Evolutionary conservation across 108 stramenopile genomes (phyloP).

Genomic region (Chaetoceros tenuissimus): DNA sequence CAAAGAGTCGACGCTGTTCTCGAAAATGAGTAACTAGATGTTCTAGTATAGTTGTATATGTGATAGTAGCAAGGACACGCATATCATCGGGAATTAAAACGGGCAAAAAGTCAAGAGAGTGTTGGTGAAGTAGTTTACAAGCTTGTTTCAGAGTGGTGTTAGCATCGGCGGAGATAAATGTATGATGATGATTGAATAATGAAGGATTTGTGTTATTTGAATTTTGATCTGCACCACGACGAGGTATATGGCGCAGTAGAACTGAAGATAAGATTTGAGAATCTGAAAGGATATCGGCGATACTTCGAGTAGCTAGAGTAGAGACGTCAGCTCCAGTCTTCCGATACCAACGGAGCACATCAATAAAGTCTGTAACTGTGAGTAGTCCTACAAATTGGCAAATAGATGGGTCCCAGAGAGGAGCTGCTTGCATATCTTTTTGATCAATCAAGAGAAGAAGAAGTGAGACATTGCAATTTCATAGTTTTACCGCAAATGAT

Average conservation of each 20-base stretch:
- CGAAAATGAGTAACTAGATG: conserved; percentile 91
- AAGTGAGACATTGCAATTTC: neutral
- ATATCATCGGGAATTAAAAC: conserved; percentile 80
- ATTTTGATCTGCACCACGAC: neutral
- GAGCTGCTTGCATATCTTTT: conserved; percentile 88
- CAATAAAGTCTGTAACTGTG: conserved; percentile 94
- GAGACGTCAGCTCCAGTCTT: conserved; percentile 46
- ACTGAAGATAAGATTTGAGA: conserved; percentile 1
- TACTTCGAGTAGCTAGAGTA: conserved; percentile 64
- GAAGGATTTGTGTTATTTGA: conserved; percentile 3
- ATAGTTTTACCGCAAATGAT: too few relatives aligned
- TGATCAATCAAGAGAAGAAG: neutral
- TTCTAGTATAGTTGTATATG: conserved; percentile 81
- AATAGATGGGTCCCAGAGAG: conserved; percentile 85
- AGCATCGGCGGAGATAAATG: conserved; percentile 54
- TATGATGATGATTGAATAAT: conserved; percentile 17
- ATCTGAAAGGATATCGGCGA: conserved; percentile 69
- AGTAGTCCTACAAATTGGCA: conserved; percentile 90
- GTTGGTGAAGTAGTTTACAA: conserved; percentile 45
- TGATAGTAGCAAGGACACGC: conserved; percentile 77
- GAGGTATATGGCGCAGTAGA: neutral
- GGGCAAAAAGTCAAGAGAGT: conserved; percentile 71
- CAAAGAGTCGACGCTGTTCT: conserved; percentile 91
- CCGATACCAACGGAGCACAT: conserved; percentile 82
- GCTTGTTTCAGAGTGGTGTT: conserved; percentile 70